Base-by-base conservation (phyloP, 768 basidiomycete genomes). In the Cubamyces sp. region DNA sequence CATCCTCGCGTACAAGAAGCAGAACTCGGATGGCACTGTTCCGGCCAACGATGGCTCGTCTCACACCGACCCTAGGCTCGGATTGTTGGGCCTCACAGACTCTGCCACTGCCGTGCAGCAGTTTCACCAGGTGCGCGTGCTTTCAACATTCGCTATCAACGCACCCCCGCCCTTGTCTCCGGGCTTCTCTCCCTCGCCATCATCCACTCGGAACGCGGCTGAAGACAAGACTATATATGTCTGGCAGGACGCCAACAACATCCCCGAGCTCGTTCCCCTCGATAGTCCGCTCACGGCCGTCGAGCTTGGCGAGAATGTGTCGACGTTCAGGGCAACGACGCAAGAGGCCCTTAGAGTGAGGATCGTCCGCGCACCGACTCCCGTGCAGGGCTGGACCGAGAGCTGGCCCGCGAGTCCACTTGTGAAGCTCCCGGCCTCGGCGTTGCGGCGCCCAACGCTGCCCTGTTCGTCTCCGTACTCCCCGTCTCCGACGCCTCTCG, bases 101-200 rank as follows among this genome's bases (percentile, higher is more conserved):
- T 77, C 84, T 0, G 79, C 82, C 0, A 71, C 69, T 4, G 91
- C 92, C 0, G 67, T 91, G 61, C 73, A 80, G 1, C 88, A 92
- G 64, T 94, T 92, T 74, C 70, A 85, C 47, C 82, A 78, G 4
- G 88, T 91, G 5, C 84, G 92, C 4, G 83, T 92, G 15, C 74
- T 87, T 14, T 15, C 25, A 11, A 16, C 37, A 2, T 15, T 41
- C 28, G 26, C 46, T 5, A 25, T 30, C 26, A 9, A 9, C 23
- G n/a, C 46, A 19, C 23, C 47, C 21, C 23, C 28, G 14, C 49
- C 34, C 28, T 5, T 37, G 30, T 39, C 37, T 11, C 30, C 51
- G 28, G 37, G 19, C 51, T 40, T 53, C 51, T 16, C 21, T 12
- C 12, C 26, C 15, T 16, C 26, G 9, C 49, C 51, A 12, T 37